phyloP scores from a whole-genome alignment of 805 yeast species.

The Starmerella etchellsii region DNA sequence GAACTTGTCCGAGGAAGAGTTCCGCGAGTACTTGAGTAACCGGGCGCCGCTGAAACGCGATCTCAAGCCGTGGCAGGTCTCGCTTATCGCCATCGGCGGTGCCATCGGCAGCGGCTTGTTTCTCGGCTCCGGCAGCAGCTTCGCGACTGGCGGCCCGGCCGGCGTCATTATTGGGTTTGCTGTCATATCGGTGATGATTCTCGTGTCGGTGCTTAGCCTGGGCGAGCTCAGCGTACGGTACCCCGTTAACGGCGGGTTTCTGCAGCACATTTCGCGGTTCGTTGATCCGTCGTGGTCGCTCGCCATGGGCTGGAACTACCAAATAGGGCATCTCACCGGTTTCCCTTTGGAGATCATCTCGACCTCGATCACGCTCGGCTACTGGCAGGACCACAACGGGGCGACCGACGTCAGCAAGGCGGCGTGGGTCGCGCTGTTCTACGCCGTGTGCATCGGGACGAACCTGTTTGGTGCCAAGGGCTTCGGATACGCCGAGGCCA shows the following conservation, averaged over 20 bases:
- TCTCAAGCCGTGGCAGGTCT: constrained; percentile 27
- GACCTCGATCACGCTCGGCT: constrained; percentile 34
- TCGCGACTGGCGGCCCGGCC: constrained; percentile 41
- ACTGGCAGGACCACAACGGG: constrained; percentile 37
- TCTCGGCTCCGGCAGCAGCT: constrained; percentile 39
- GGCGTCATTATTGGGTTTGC: constrained; percentile 46
- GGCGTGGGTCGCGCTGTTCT: constrained; percentile 44
- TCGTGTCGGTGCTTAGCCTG: constrained; percentile 48
- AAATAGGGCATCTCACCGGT: constrained; percentile 45
- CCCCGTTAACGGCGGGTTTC: constrained; percentile 47
- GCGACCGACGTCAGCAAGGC: constrained; percentile 37
- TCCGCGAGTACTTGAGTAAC: constrained; percentile 12
- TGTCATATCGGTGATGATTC: constrained; percentile 51
- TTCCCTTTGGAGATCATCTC: constrained; percentile 49
- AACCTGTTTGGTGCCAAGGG: constrained; percentile 46
- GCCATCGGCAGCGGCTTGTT: constrained; percentile 69
- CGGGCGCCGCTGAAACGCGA: constrained; percentile 27
- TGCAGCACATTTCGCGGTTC: constrained; percentile 43
- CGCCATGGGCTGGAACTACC: constrained; percentile 57
- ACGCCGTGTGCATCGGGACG: constrained; percentile 34
- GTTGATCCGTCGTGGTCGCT: constrained; percentile 41
- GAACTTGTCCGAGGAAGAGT: constrained; percentile 27
- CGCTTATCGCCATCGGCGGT: constrained; percentile 70
- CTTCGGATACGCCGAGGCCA: constrained; percentile 55
- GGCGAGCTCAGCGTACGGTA: constrained; percentile 59